Conservation (phyloP, 2,329 filamentous ascomycete genomes). For the Talaromyces sp. region DNA sequence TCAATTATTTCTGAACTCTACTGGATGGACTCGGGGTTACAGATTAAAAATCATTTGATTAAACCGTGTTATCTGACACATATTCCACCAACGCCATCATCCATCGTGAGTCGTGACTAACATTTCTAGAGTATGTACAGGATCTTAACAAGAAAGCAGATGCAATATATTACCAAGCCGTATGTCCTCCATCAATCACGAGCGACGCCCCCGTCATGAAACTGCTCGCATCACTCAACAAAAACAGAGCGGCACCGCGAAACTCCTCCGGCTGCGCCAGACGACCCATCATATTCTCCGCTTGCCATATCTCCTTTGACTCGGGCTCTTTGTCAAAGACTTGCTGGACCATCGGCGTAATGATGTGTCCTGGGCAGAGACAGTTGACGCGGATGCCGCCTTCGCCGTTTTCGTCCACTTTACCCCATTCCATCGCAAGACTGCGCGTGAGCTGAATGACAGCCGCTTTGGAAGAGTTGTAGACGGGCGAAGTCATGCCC, state of each 20-base stretch:
- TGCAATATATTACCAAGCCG: conserved; percentile 35
- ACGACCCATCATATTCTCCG: conserved; percentile 52
- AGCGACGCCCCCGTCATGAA: conserved; percentile 70
- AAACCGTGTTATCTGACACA: background rate
- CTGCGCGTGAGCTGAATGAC: conserved; percentile 52
- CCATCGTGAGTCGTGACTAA: background rate
- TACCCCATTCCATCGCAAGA: conserved; percentile 54
- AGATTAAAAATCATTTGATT: background rate
- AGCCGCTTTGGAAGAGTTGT: conserved; percentile 55
- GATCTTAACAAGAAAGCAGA: background rate
- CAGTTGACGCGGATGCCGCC: conserved; percentile 55
- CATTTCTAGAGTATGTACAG: background rate
- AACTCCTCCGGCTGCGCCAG: conserved; percentile 57
- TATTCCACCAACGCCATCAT: background rate
- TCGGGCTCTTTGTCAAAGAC: conserved; percentile 75
- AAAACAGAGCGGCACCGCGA: conserved; percentile 64
- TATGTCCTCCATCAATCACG: conserved; percentile 69
- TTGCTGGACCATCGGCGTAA: conserved; percentile 72
- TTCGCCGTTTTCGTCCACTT: conserved; percentile 16
- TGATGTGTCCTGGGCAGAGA: conserved; percentile 53
- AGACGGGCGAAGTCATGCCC: conserved; percentile 42
- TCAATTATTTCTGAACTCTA: too few species aligned
- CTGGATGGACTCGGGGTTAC: background rate
- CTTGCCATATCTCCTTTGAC: conserved; percentile 40
- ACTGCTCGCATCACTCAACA: conserved; percentile 63